phyloP scores from a whole-genome alignment of 225 moss, liverwort and hornwort species.

The Physcomitrium patens region DNA sequence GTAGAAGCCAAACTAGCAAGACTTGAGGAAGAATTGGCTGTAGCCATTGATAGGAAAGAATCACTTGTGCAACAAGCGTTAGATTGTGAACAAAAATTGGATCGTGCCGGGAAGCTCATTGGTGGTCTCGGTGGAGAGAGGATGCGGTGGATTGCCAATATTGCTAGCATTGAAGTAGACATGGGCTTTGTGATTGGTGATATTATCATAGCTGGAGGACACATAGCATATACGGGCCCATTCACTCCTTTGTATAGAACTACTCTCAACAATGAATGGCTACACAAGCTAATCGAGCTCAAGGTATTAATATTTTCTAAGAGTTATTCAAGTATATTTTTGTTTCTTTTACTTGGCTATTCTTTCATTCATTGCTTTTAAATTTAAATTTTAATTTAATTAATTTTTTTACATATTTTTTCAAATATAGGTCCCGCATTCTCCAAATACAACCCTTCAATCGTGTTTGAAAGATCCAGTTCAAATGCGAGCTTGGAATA shows the following conservation, averaged over 20 bases:
- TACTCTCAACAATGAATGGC: conserved; percentile 68
- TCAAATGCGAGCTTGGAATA: conserved; percentile 85
- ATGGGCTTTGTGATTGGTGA: conserved; percentile 70
- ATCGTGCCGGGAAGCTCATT: conserved; percentile 76
- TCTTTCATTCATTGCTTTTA: not conserved
- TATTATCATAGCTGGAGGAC: conserved; percentile 66
- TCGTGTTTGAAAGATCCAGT: conserved; percentile 76
- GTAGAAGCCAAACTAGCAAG: conserved; percentile 68
- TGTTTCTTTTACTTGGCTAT: not conserved
- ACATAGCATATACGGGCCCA: conserved; percentile 83
- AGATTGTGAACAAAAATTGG: conserved; percentile 79
- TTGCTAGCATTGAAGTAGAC: conserved; percentile 68
- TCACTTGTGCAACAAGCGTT: conserved; percentile 66
- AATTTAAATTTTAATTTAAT: not conserved
- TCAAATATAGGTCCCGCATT: conserved; percentile 61
- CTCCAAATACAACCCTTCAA: conserved; percentile 65
- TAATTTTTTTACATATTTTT: not conserved
- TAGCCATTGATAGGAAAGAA: conserved; percentile 70
- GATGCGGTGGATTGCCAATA: conserved; percentile 73
- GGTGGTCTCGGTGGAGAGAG: conserved; percentile 92
- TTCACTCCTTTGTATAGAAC: conserved; percentile 74
- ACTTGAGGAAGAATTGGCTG: conserved; percentile 59
- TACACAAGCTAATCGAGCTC: conserved; percentile 45
- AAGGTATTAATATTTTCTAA: conserved; percentile 31
- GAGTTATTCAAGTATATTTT: too few relatives aligned